Base-by-base conservation (phyloP, 148 eudicot genomes). In the Nyssa sinensis region DNA sequence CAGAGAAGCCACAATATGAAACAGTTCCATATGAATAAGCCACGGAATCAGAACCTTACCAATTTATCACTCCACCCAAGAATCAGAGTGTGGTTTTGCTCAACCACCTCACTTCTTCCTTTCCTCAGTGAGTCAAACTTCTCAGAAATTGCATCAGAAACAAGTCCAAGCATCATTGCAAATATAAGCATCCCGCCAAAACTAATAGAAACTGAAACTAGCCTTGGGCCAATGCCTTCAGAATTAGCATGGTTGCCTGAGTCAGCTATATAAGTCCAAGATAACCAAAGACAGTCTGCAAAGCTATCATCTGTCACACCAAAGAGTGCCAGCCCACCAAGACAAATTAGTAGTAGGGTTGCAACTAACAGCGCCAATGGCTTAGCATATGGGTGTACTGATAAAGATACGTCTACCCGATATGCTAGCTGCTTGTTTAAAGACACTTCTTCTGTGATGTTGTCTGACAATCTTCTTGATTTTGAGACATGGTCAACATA, bases 131-230 rank as follows among this genome's bases (percentile, higher is more conserved):
- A 86, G 76, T 86, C 90, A 2, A 86, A 79, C 77, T 86, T 86
- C 82, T 84, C 90, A 24, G 90, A 86, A 44, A 86, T 86, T 24
- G 90, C 85, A 75, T 86, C 90, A 74, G 90, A 81, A 70, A 86
- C 90, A 24, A 86, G 87, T 72, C 90, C 90, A 78, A 86, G 90
- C 90, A 84, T 86, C 90, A 84, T 81, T 33, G 90, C 90, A 82
- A 86, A 86, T 64, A 84, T 84, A 51, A 86, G 90, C 90, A 86
- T 86, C 75, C 90, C 90, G 31, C 87, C 90, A 73, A 82, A 86
- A 66, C 85, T 86, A 64, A 86, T 79, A 27, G 87, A 77, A 60
- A 83, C 83, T 0, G 89, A 86, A 62, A 86, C 89, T 74, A 86
- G 67, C 59, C 89, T 74, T 16, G 85, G 83, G 65, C 87, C 85